Evolutionary conservation across 768 basidiomycete genomes (phyloP).

Genomic region (Leucocoprinus birnbaumii): DNA sequence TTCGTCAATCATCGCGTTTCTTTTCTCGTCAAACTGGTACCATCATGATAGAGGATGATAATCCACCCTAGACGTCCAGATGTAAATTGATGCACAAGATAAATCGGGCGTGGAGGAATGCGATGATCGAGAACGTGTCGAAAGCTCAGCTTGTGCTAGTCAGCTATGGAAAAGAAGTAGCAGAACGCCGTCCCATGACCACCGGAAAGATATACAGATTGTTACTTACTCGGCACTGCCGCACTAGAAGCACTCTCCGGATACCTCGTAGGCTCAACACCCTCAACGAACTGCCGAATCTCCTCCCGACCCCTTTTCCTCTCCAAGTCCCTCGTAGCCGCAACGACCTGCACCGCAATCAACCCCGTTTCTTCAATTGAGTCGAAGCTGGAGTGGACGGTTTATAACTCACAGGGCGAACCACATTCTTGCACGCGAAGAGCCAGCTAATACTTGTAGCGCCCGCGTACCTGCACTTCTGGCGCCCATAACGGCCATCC

Average conservation of each 20-base stretch:
- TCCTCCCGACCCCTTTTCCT: constrained; percentile 51
- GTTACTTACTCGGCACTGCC: constrained; percentile 29
- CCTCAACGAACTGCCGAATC: constrained; percentile 35
- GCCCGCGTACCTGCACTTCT: constrained; percentile 56
- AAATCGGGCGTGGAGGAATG: constrained; percentile 72
- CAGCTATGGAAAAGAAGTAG: constrained; percentile 38
- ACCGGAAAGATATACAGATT: no score
- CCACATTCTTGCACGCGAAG: background rate
- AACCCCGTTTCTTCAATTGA: constrained; percentile 27
- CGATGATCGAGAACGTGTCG: constrained; percentile 60
- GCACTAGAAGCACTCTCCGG: constrained; percentile 8
- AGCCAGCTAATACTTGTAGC: constrained; percentile 47
- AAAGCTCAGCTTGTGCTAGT: constrained; percentile 80
- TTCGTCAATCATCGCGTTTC: constrained; percentile 59
- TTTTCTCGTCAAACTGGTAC: constrained; percentile 56
- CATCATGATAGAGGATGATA: constrained; percentile 76
- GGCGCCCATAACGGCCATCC: constrained; percentile 20
- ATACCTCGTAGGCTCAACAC: no score
- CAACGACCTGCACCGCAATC: constrained; percentile 30
- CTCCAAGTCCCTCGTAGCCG: constrained; percentile 68
- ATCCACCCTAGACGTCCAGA: constrained; percentile 71
- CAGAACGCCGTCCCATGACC: background rate
- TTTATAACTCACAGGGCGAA: constrained; percentile 34
- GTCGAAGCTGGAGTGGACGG: constrained; percentile 23
- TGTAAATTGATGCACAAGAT: constrained; percentile 82